phyloP scores from a whole-genome alignment of 2,329 filamentous ascomycete species.

The Colletotrichum sublineola region DNA sequence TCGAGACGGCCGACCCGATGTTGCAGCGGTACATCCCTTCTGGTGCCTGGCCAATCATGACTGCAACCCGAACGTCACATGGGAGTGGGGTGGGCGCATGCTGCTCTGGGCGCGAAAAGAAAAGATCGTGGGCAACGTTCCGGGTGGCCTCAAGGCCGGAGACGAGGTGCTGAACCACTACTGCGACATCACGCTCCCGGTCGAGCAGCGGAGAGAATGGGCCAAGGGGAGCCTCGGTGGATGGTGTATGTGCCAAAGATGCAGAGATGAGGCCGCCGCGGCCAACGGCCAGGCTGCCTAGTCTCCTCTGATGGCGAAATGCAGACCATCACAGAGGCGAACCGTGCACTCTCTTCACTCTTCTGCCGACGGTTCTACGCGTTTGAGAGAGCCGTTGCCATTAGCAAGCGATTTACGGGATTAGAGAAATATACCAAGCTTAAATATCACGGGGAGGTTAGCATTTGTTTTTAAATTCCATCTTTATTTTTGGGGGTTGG shows the following conservation, averaged over 20 bases:
- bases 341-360: not conserved
- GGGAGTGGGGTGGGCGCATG: constrained; percentile 91
- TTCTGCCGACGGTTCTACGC: not conserved
- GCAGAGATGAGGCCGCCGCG: constrained; percentile 74
- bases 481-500: not conserved
- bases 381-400: constrained; percentile 9
- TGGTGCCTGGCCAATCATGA: constrained; percentile 98
- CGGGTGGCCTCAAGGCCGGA: constrained; percentile 77
- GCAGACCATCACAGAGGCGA: not conserved
- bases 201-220: constrained; percentile 89
- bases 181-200: constrained; percentile 84
- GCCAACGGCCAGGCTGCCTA: not conserved
- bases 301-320: not conserved
- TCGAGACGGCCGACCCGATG: constrained; percentile 85
- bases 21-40: constrained; percentile 92
- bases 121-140: constrained; percentile 63
- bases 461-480: not conserved
- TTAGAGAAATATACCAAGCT: constrained; percentile 28
- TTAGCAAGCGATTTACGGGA: constrained; percentile 29
- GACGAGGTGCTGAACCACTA: constrained; percentile 96
- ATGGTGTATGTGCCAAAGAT: constrained; percentile 87
- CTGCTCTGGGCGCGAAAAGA: constrained; percentile 74
- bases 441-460: constrained; percentile 13
- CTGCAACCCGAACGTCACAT: constrained; percentile 93
- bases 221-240: constrained; percentile 89